Base-by-base conservation (phyloP, 805 yeast genomes). In the Candida manassasensis region DNA sequence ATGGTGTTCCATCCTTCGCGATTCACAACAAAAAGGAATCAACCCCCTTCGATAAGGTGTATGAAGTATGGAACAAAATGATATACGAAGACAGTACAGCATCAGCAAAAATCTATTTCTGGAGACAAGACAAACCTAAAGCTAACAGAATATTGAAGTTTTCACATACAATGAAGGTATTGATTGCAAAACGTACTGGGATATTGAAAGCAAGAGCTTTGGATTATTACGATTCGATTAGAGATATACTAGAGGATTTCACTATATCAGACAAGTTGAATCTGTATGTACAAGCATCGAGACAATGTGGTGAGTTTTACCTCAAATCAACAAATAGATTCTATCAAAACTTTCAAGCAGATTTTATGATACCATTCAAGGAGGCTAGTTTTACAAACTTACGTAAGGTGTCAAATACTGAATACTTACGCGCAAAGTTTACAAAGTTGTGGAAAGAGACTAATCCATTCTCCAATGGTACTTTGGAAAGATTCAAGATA, bases 71-170 rank as follows among this genome's bases (percentile, higher is more conserved):
- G 44, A 37, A 39, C 11, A 25, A 29, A 10, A 16, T 43, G 16
- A 25, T 39, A 4, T 45, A 39, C 33, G 49, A 45, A 27, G 22
- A 32, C 12, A 34, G 34, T 33, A 18, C 25, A 10, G 11, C 19
- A 3, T 14, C 21, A 4, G 12, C 11, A 7, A 3, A 13, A 4
- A 24, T 12, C 14, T 38, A 32, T 14, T 12, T 29, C 11, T 41
- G 36, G 33, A 13, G 6, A 2, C 22, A 32, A n/a, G 35, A 34
- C 11, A 14, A 10, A 11, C 24, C 15, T n/a, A 37, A 32, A 19
- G 29, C 35, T 8, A 34, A 24, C 15, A 35, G 24, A 27, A 19
- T 26, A 7, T 11, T 12, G 1, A 31, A 28, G 24, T 31, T 12
- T 26, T 29, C 21, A 12, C 12, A n/a, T 5, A 8, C 11, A 7